A percentile compares a stretch with the other conserved stretches of the same genome.
Conservation (phyloP, 176 grass and related monocot species). For the Luzula sylvatica region DNA sequence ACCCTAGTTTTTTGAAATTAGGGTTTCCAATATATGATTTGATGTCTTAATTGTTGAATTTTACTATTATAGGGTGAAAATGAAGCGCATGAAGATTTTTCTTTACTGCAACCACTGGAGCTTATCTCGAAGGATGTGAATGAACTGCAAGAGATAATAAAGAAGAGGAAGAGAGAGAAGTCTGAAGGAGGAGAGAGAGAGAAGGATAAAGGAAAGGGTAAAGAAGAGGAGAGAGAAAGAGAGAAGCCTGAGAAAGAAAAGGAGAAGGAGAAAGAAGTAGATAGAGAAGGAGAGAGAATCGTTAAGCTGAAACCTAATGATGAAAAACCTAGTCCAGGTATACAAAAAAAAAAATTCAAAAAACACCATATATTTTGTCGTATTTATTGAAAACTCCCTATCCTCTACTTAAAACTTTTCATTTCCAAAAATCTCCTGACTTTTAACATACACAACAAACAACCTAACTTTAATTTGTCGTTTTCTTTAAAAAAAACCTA, state of each 20-base stretch:
- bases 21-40: not conserved
- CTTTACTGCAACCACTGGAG: constrained; percentile 88
- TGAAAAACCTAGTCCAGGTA: constrained; percentile 48
- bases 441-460: no score
- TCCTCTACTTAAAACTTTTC: no score
- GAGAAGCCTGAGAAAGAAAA: constrained; percentile 52
- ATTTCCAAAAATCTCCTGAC: no score
- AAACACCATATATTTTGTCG: no score
- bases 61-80: constrained; percentile 51
- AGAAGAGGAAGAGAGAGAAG: constrained; percentile 54
- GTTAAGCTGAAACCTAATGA: constrained; percentile 64
- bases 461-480: no score
- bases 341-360: no score
- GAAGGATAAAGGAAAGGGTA: constrained; percentile 62
- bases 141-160: constrained; percentile 88
- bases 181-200: constrained; percentile 45
- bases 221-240: constrained; percentile 39
- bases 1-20: not conserved
- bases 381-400: no score
- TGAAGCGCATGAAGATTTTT: constrained; percentile 69
- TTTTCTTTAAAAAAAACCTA: no score
- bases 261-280: constrained; percentile 40
- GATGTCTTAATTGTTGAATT: constrained; percentile 1
- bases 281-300: constrained; percentile 19
- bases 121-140: constrained; percentile 84